Evolutionary conservation across 2,329 filamentous ascomycete species (phyloP), one percentile per base, ranked within the genome.

Genomic region (Orbilia quercus): DNA sequence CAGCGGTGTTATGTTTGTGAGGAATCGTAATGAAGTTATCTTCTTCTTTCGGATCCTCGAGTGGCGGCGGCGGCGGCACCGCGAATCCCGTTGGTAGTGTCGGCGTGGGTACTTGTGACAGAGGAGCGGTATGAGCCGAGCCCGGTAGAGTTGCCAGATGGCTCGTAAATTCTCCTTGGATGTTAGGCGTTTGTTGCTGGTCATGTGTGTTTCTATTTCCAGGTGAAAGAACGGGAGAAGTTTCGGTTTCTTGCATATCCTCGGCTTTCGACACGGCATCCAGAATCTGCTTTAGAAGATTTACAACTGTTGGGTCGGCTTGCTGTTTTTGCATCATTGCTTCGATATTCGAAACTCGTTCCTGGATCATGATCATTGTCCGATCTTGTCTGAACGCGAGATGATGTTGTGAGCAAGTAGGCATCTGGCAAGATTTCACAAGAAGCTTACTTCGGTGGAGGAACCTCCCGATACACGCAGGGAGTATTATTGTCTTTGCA

Each of bases 381-480:
- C 83, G 77, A 78, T 85, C 81, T 80, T 84, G 81, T 62, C 80
- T 80, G 65, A 51, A 47, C 20, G 51, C 72, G 16, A 74, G 25
- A 23, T 16, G 25, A 22, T 20, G 28, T 23, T 11, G 79, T 70
- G 79, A 76, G 57, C 22, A 70, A 28, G 34, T 42, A 31, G 65
- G 36, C 22, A 20, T 44, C 50, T 22, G 36, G 28, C 12, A 31
- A 50, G 63, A 44, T 47, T 18, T 45, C 42, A 34, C 48, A 58
- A 59, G 44, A n/a, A 62, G 58, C 90, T 80, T 84, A 96, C 91
- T 96, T 94, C 79, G 96, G 95, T 14, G 92, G 92, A 20, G 92
- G 90, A 4, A 95, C 90, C 79, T 97, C 93, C 76, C 93, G 89
- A 80, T 97, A 98, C 80, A 91, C 89, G 82, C 91, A 99, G 59